Conservation (phyloP, 768 basidiomycete genomes). For the Tylopilus subfusipes region DNA sequence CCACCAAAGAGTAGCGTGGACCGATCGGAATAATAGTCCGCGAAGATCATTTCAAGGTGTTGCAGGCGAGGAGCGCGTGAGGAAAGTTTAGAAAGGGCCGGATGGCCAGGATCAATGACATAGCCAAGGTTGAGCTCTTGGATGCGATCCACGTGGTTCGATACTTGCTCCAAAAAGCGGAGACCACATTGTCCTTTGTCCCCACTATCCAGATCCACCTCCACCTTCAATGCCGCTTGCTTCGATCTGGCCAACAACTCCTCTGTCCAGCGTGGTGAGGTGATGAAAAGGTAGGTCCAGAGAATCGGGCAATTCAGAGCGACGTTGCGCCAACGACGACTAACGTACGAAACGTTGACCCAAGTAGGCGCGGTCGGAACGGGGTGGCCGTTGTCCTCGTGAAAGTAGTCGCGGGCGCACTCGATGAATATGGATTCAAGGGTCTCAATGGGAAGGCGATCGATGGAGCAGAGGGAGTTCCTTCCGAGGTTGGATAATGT, state of each 20-base stretch:
- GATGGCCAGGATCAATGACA: no score
- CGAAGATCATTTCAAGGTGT: neutral
- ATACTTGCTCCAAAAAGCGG: neutral
- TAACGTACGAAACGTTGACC: constrained; percentile 15
- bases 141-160: neutral
- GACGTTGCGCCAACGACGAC: constrained; percentile 39
- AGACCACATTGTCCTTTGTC: neutral
- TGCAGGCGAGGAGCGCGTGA: neutral
- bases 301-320: constrained; percentile 38
- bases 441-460: constrained; percentile 11
- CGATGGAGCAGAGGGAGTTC: constrained; percentile 9
- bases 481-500: neutral
- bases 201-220: neutral
- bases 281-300: constrained; percentile 36
- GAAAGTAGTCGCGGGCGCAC: neutral
- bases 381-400: neutral
- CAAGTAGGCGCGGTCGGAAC: neutral
- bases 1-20: neutral
- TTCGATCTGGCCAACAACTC: constrained; percentile 45
- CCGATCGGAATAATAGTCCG: neutral
- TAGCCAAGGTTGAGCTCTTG: neutral
- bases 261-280: constrained; percentile 33
- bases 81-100: neutral
- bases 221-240: constrained; percentile 27
- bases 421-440: constrained; percentile 15